Evolutionary conservation across 1,139 yeast genomes (phyloP), one percentile per base, ranked within the genome.

Genomic region (Ogataea hybrid): DNA sequence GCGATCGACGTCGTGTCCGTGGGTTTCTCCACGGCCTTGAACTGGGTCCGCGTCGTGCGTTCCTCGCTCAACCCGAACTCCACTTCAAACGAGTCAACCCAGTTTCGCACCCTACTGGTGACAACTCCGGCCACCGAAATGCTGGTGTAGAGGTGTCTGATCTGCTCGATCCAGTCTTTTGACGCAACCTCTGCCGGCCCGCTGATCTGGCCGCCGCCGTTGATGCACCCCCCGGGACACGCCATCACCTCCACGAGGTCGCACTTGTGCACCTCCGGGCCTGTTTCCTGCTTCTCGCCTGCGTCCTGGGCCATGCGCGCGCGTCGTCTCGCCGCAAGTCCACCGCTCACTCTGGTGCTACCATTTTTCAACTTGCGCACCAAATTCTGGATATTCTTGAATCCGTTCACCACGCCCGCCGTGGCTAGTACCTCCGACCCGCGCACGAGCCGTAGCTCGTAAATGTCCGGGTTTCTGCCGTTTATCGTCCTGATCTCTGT

Each of bases 241-340:
- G 98, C 98, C 97, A 89, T 90, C 28, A 92, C 85, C 57, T 92
- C 98, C 5, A 92, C 88, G 56, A 85, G 87, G 51, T 88, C 95
- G 55, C 87, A 83, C 35, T 69, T 72, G 15, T 36, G 42, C 31
- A 27, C 35, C 25, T 38, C 32, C 3, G 36, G 37, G 15, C 28
- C 38, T 3, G 17, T 37, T 8, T 29, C 37, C 6, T 37, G 18
- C 4, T n/a, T 37, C 15, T 28, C 48, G 35, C 35, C 42, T 46
- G 30, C 43, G 46, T 32, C 42, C 46, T 31, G 30, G 3, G 37
- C 41, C 28, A 28, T 35, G 25, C 64, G 50, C 7, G 62, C 61
- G 22, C 54, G 57, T 39, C 68, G 62, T 32, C 68, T 58, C n/a
- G 54, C 52, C 3, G 59, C 58, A n/a, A 69, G 53, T 4, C 61